These are phyloP conservation scores for Dryadomyces quercus-mongolicae DNA, from an alignment of 2,329 filamentous ascomycete species.

Conservation along the genomic window DNA sequence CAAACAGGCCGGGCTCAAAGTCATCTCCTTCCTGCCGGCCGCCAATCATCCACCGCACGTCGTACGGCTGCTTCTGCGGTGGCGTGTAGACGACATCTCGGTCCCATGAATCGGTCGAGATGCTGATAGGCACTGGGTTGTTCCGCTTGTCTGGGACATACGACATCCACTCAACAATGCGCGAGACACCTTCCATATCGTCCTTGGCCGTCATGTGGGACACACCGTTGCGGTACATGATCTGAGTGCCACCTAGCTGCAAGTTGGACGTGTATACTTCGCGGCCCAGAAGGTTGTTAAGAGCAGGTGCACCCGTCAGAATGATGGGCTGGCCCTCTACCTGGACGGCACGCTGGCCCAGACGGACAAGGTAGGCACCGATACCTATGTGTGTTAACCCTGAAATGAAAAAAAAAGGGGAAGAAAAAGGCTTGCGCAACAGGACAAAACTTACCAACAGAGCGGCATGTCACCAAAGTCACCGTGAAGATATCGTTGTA, in stretches of 20 bases:
- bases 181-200: constrained; percentile 94
- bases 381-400: constrained; percentile 49
- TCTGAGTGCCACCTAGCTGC: constrained; percentile 98
- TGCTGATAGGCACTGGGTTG: constrained; percentile 82
- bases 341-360: constrained; percentile 96
- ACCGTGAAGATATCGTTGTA: constrained; percentile 99
- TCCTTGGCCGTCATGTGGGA: constrained; percentile 97
- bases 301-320: constrained; percentile 87
- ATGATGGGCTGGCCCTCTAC: constrained; percentile 99
- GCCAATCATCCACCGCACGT: constrained; percentile 85
- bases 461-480: constrained; percentile 93
- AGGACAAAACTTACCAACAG: constrained; percentile 59
- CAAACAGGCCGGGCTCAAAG: constrained; percentile 86
- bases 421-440: too few species aligned
- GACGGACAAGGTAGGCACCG: constrained; percentile 94
- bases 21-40: constrained; percentile 78
- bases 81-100: constrained; percentile 80
- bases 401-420: neutral
- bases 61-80: constrained; percentile 72
- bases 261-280: constrained; percentile 99
- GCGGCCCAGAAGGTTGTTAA: constrained; percentile 96
- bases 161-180: constrained; percentile 97
- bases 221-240: constrained; percentile 99
- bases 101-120: constrained; percentile 79
- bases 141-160: constrained; percentile 94